Conservation (phyloP, 345 rosid species). For the Psidium guajava region DNA sequence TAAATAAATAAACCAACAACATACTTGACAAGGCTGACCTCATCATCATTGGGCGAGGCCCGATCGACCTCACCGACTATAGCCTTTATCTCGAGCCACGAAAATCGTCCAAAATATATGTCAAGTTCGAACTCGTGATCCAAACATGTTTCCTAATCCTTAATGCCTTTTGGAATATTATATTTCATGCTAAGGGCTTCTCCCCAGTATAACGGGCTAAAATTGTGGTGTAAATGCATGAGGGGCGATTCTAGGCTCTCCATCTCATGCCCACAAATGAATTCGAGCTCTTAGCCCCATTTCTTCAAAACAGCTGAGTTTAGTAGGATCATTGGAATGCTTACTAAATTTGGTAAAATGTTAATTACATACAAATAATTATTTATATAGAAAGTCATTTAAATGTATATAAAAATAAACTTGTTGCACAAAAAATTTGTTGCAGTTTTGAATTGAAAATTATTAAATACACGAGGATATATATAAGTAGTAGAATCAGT, state of each 20-base stretch:
- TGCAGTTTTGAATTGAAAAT: too few species aligned
- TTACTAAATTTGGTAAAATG: background rate
- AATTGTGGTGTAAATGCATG: background rate
- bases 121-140: background rate
- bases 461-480: too few species aligned
- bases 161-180: too few species aligned
- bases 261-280: background rate
- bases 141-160: too few species aligned
- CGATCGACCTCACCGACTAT: too few species aligned
- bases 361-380: background rate
- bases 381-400: background rate
- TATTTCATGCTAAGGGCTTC: background rate
- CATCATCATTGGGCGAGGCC: too few species aligned
- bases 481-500: too few species aligned
- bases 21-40: background rate
- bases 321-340: background rate
- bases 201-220: background rate
- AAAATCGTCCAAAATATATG: background rate
- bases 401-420: background rate
- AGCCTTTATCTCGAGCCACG: background rate
- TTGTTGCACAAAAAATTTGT: too few species aligned
- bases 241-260: background rate
- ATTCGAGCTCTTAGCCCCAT: background rate
- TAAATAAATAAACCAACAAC: background rate
- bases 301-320: background rate